Conservation (phyloP, 345 rosid species). For the Clausena lansium region DNA sequence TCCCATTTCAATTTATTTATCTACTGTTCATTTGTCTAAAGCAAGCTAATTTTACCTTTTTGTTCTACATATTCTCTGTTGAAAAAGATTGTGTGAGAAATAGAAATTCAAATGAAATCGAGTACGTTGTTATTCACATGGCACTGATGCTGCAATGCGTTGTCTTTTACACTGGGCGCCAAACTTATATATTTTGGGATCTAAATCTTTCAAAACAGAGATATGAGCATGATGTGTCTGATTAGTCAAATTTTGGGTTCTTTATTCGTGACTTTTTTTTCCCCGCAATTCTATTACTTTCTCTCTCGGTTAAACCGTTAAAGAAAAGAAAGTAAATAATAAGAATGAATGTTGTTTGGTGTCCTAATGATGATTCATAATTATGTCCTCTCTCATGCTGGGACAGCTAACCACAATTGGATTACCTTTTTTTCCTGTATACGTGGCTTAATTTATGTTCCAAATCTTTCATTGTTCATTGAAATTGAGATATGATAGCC, state of each 20-base stretch:
- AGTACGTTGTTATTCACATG: neutral
- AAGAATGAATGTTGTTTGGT: neutral
- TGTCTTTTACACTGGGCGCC: neutral
- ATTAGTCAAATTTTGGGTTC: neutral
- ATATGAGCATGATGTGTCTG: too few relatives aligned
- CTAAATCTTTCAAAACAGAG: too few relatives aligned
- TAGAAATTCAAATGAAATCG: neutral
- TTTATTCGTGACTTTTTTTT: neutral
- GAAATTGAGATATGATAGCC: too few relatives aligned
- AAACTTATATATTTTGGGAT: neutral
- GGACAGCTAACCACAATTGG: neutral
- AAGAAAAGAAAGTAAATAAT: neutral
- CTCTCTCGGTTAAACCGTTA: neutral
- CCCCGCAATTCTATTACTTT: neutral
- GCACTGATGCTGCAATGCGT: neutral
- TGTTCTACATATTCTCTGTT: neutral
- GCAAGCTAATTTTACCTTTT: neutral
- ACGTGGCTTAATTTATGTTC: neutral
- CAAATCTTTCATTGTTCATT: too few relatives aligned
- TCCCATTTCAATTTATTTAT: neutral
- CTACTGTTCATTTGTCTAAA: neutral
- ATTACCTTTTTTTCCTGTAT: neutral
- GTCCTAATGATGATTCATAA: constrained; percentile 11
- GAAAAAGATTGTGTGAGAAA: neutral
- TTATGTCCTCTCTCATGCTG: constrained; percentile 9